phyloP scores from a whole-genome alignment of 805 yeast species.

The Metschnikowia amazonensis region DNA sequence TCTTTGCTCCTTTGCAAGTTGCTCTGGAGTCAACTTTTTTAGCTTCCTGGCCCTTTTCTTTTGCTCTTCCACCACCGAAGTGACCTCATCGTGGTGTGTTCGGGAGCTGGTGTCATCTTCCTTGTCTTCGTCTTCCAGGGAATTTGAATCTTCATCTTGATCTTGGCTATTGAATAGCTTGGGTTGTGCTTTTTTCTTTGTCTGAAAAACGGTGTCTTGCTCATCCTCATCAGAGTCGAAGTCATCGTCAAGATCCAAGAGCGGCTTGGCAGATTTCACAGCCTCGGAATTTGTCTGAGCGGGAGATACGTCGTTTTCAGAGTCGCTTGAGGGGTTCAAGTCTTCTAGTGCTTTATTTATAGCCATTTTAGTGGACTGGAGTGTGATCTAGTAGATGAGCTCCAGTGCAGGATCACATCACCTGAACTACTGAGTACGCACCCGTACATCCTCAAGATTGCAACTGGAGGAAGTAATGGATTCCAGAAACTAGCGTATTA shows the following conservation, averaged over 20 bases:
- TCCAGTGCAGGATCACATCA: conserved; percentile 2
- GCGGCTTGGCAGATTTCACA: not conserved
- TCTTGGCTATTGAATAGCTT: conserved; percentile 3
- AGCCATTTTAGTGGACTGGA: conserved; percentile 6
- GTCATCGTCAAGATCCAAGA: conserved; percentile 13
- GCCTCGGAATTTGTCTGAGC: not conserved
- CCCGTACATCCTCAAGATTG: not conserved
- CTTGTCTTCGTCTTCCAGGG: conserved; percentile 1
- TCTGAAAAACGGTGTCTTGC: conserved; percentile 13
- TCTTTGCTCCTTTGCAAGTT: conserved; percentile 51
- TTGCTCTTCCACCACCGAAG: conserved; percentile 17
- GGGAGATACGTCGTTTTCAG: not conserved
- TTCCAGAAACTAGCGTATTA: too few species aligned
- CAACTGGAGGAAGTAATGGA: not conserved
- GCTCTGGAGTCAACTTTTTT: conserved; percentile 54
- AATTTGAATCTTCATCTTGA: not conserved
- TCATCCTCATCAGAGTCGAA: conserved; percentile 15
- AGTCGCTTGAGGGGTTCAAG: conserved; percentile 3
- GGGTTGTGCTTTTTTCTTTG: conserved; percentile 9
- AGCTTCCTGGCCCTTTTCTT: conserved; percentile 33
- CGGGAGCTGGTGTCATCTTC: not conserved
- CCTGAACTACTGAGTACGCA: not conserved
- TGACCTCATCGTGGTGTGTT: conserved; percentile 13
- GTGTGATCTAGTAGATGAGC: not conserved
- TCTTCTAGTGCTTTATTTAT: conserved; percentile 9